Evolutionary conservation across 1,284 basidiomycete genomes (phyloP).

Genomic region (Microstroma glucosiphilum): DNA sequence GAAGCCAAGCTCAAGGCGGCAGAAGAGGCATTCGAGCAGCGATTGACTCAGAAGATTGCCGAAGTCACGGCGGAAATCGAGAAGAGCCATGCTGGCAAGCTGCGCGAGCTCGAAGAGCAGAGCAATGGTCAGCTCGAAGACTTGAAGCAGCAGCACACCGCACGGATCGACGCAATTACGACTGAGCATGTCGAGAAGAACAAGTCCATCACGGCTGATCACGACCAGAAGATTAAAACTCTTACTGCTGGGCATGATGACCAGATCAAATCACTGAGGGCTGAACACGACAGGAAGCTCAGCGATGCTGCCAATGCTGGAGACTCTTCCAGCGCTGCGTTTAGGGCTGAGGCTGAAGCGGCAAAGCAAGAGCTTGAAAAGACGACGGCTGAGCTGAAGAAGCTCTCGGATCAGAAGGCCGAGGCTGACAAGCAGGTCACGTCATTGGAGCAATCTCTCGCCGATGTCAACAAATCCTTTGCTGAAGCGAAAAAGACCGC

Average conservation of each 20-base stretch:
- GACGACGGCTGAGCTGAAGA: neutral
- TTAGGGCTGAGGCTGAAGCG: slow-evolving; percentile 26
- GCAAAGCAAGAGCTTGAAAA: slow-evolving; percentile 27
- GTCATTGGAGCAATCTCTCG: neutral
- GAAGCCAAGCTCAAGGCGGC: slow-evolving; percentile 20
- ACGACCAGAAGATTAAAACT: slow-evolving; percentile 20
- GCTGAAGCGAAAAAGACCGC: neutral
- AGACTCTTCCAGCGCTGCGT: slow-evolving; percentile 19
- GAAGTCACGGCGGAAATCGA: slow-evolving; percentile 24
- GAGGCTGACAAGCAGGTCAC: neutral
- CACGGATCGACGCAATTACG: slow-evolving; percentile 27
- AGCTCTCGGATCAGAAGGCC: neutral
- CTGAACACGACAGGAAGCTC: slow-evolving; percentile 18
- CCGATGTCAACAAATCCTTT: neutral
- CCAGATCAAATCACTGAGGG: slow-evolving; percentile 22
- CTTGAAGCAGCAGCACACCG: slow-evolving; percentile 4
- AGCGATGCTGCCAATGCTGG: slow-evolving; percentile 18
- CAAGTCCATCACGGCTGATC: slow-evolving; percentile 22
- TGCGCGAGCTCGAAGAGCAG: slow-evolving; percentile 25
- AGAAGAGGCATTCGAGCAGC: too few species aligned
- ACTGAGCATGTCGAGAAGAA: slow-evolving; percentile 28
- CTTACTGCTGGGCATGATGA: slow-evolving; percentile 17
- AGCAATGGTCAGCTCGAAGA: slow-evolving; percentile 25
- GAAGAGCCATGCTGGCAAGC: slow-evolving; percentile 27
- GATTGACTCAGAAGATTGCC: slow-evolving; percentile 16